Conservation (phyloP, 140 eudicot species). For the Cichorium intybus region DNA sequence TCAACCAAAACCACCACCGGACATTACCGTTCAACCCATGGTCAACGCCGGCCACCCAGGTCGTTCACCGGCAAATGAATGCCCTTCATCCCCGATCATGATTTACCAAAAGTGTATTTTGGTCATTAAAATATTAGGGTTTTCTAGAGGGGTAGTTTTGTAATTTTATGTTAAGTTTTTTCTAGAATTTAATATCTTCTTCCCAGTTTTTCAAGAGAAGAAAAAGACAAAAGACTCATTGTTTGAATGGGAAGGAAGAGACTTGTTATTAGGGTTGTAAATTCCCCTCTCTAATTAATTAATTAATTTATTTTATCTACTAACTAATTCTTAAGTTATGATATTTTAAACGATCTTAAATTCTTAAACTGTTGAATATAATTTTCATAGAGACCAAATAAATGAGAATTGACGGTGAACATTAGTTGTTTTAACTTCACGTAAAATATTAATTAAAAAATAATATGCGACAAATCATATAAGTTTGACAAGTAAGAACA, state of each 20-base stretch:
- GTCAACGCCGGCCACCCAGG: conserved; percentile 36
- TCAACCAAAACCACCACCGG: conserved; percentile 40
- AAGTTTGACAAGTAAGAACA: too few species aligned
- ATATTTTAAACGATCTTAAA: background rate
- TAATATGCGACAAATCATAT: background rate
- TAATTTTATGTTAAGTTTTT: conserved; percentile 21
- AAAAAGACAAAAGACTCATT: conserved; percentile 17
- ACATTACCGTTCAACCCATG: conserved; percentile 65
- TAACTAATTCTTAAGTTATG: background rate
- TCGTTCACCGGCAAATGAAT: conserved; percentile 48
- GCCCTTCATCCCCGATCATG: conserved; percentile 52
- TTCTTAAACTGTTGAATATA: background rate
- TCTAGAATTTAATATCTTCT: conserved; percentile 3
- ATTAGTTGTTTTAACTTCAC: too few species aligned
- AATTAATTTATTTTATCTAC: background rate
- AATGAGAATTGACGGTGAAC: too few species aligned
- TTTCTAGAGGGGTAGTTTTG: conserved; percentile 25
- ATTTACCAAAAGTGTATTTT: conserved; percentile 17
- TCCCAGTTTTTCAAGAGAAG: conserved; percentile 14
- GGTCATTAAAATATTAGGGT: conserved; percentile 24
- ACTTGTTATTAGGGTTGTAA: conserved; percentile 32
- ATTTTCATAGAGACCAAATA: background rate
- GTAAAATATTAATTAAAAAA: background rate
- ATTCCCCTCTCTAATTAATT: conserved; percentile 32
- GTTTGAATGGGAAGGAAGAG: conserved; percentile 31